These are phyloP conservation scores for Firmiana major DNA, from an alignment of 345 rosid genomes.

Conservation along the genomic window DNA sequence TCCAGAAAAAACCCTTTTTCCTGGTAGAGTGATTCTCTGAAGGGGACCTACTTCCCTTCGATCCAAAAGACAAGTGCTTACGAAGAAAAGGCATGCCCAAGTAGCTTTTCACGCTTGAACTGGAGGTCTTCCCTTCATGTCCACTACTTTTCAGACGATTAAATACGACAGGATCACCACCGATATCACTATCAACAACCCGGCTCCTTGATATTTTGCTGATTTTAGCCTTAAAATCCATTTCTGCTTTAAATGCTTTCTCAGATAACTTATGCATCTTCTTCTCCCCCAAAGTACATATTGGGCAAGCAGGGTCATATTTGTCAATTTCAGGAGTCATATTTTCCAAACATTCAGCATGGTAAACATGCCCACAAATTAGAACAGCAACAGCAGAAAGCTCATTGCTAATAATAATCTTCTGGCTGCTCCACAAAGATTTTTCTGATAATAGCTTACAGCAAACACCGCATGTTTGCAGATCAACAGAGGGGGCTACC, in stretches of 20 bases:
- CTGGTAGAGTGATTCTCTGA: constrained; percentile 46
- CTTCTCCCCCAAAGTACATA: constrained; percentile 87
- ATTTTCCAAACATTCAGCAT: constrained; percentile 92
- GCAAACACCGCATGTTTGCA: constrained; percentile 87
- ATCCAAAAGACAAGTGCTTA: constrained; percentile 77
- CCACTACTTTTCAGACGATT: constrained; percentile 39
- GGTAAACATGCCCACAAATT: constrained; percentile 93
- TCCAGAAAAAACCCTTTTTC: constrained; percentile 88
- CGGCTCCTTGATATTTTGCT: constrained; percentile 64
- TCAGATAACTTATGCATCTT: constrained; percentile 66
- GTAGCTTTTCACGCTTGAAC: constrained; percentile 66
- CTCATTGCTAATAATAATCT: constrained; percentile 58
- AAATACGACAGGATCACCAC: constrained; percentile 41
- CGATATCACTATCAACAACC: constrained; percentile 58
- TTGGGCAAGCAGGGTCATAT: constrained; percentile 89
- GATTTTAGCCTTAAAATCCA: constrained; percentile 63
- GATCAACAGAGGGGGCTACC: constrained; percentile 42
- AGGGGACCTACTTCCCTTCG: constrained; percentile 51
- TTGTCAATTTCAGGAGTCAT: constrained; percentile 74
- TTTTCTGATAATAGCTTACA: constrained; percentile 67
- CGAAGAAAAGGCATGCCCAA: constrained; percentile 58
- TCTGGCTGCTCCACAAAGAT: constrained; percentile 77
- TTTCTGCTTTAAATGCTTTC: constrained; percentile 72
- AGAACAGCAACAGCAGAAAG: constrained; percentile 70
- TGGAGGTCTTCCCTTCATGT: constrained; percentile 52